phyloP scores from a whole-genome alignment of 352 stramenopile genomes.

The Phytophthora podocarpi region DNA sequence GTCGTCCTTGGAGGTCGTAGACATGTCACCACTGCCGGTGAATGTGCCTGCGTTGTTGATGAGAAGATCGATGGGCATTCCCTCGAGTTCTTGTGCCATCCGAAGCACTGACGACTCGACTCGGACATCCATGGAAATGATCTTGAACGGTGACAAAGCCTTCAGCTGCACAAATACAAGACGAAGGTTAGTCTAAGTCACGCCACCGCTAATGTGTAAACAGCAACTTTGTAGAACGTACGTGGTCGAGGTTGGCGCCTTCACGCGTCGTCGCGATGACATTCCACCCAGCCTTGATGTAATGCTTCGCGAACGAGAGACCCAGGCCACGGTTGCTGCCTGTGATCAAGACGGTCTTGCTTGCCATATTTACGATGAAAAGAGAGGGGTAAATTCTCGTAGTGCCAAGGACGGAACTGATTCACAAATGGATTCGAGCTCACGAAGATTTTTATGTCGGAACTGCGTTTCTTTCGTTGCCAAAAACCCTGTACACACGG shows the following conservation, averaged over 20 bases:
- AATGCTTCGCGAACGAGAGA: conserved; percentile 34
- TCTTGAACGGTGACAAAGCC: conserved; percentile 36
- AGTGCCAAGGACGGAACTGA: neutral
- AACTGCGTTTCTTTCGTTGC: neutral
- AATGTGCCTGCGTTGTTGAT: conserved; percentile 55
- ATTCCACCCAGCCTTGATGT: conserved; percentile 33
- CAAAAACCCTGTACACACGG: neutral
- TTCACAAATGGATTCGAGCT: neutral
- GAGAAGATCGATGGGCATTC: conserved; percentile 47
- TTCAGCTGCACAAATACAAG: conserved; percentile 27
- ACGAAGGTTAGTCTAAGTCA: too few relatives aligned
- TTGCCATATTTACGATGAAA: too few relatives aligned
- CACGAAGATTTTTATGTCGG: neutral
- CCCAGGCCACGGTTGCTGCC: conserved; percentile 41
- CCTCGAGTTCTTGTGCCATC: conserved; percentile 36
- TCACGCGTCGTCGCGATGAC: conserved; percentile 24
- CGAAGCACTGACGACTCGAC: conserved; percentile 44
- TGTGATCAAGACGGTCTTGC: conserved; percentile 45
- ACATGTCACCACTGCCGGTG: conserved; percentile 20
- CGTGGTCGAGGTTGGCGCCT: conserved; percentile 1
- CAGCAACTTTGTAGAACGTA: neutral
- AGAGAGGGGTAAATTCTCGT: too few relatives aligned
- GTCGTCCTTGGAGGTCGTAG: conserved; percentile 39
- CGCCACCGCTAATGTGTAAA: too few relatives aligned
- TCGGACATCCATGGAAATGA: conserved; percentile 42